phyloP scores from a whole-genome alignment of 1,284 basidiomycete species.

The Gomphus bonarii region DNA sequence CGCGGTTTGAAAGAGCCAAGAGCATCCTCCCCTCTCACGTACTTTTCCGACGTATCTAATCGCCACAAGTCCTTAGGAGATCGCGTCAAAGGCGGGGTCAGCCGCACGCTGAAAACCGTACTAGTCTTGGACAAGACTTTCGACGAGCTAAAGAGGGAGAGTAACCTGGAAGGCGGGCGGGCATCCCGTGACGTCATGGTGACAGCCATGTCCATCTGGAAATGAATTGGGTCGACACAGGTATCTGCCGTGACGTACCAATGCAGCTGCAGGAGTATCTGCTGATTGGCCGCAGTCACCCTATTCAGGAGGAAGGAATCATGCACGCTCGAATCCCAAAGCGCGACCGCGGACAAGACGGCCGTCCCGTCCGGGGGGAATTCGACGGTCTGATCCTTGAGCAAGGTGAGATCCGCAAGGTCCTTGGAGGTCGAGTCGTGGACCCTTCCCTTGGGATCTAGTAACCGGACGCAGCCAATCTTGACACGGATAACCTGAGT shows the following conservation, averaged over 20 bases:
- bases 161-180: constrained; percentile 67
- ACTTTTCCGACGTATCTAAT: constrained; percentile 88
- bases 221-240: constrained; percentile 75
- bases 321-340: constrained; percentile 94
- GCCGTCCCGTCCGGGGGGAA: constrained; percentile 80
- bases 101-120: constrained; percentile 69
- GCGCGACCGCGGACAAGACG: constrained; percentile 51
- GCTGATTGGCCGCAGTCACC: constrained; percentile 69
- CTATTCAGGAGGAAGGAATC: constrained; percentile 81
- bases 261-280: constrained; percentile 68
- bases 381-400: constrained; percentile 62
- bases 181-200: constrained; percentile 83
- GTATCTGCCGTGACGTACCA: constrained; percentile 78
- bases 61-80: constrained; percentile 89
- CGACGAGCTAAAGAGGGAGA: constrained; percentile 66
- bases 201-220: constrained; percentile 81
- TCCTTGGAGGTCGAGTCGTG: constrained; percentile 65
- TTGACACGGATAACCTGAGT: constrained; percentile 66
- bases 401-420: constrained; percentile 59
- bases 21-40: constrained; percentile 84
- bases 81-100: constrained; percentile 80
- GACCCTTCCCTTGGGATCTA: constrained; percentile 77
- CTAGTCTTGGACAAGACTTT: constrained; percentile 70
- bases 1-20: constrained; percentile 80
- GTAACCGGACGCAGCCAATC: constrained; percentile 72